These are phyloP conservation scores for Talaromyces trachyspermus DNA, from an alignment of 495 filamentous ascomycete species.

Conservation along the genomic window DNA sequence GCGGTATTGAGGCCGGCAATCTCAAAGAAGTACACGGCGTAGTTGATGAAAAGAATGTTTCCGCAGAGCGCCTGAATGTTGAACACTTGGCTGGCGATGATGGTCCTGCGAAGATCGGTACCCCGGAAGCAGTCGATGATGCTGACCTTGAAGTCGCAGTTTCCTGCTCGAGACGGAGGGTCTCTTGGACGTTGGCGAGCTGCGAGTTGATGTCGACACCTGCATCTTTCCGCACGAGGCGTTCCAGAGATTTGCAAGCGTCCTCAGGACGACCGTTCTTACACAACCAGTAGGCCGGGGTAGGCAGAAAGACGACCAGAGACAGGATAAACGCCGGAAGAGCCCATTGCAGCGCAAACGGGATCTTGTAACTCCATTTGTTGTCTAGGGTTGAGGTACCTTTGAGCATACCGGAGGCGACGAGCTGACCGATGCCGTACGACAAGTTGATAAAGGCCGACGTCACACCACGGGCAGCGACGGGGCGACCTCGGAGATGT, in stretches of 20 bases:
- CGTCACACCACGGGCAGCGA: too few species aligned
- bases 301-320: slow-evolving; percentile 37
- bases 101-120: slow-evolving; percentile 34
- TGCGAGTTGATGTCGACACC: slow-evolving; percentile 13
- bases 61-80: slow-evolving; percentile 37
- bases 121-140: slow-evolving; percentile 39
- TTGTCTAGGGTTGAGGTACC: slow-evolving; percentile 24
- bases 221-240: slow-evolving; percentile 20
- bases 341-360: slow-evolving; percentile 30
- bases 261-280: slow-evolving; percentile 33
- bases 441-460: slow-evolving; percentile 33
- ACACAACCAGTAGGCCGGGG: slow-evolving; percentile 44
- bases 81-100: slow-evolving; percentile 43
- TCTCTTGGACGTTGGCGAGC: slow-evolving; percentile 28
- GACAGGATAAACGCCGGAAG: slow-evolving; percentile 24
- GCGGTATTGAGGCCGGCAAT: slow-evolving; percentile 52
- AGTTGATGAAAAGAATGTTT: slow-evolving; percentile 24
- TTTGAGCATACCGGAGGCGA: slow-evolving; percentile 32
- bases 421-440: slow-evolving; percentile 30
- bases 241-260: slow-evolving; percentile 26
- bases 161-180: slow-evolving; percentile 29
- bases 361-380: slow-evolving; percentile 28
- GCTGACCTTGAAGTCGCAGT: slow-evolving; percentile 23
- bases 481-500: too few species aligned
- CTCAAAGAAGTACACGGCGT: slow-evolving; percentile 41